Percentiles rank a stretch among this genome's conserved stretches.
Evolutionary conservation across 1,139 yeast species (phyloP).

Genomic region (Nakaseomyces bracarensis): DNA sequence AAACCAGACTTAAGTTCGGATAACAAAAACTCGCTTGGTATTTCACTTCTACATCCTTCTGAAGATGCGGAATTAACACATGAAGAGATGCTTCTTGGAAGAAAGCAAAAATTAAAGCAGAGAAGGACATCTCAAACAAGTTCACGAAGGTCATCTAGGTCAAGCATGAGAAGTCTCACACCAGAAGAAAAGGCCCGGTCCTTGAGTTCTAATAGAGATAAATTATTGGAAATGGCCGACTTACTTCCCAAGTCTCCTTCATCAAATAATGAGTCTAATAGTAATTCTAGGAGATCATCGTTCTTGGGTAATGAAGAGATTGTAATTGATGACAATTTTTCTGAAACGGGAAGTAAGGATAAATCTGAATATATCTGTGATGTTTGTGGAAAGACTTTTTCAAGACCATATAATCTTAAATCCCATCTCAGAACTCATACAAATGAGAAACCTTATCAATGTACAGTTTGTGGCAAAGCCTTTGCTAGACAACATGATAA

Average conservation of each 20-base stretch:
- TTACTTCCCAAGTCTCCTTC: conserved; percentile 11
- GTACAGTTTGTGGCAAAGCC: conserved; percentile 83
- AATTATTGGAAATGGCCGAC: conserved; percentile 53
- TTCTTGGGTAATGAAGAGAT: conserved; percentile 1
- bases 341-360: conserved; percentile 37
- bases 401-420: conserved; percentile 85
- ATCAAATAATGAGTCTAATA: conserved; percentile 1
- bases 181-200: conserved; percentile 33
- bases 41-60: conserved; percentile 4
- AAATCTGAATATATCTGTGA: conserved; percentile 79
- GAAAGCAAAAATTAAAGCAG: conserved; percentile 13
- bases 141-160: conserved; percentile 18
- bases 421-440: conserved; percentile 92
- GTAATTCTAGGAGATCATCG: conserved; percentile 10
- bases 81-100: conserved; percentile 26
- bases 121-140: conserved; percentile 16
- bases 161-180: conserved; percentile 18
- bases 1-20: not conserved
- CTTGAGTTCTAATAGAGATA: conserved; percentile 40
- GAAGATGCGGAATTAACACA: conserved; percentile 13
- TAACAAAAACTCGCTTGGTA: not conserved
- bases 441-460: conserved; percentile 83
- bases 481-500: conserved; percentile 95
- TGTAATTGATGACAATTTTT: not conserved
- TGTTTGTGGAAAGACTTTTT: conserved; percentile 76